Percentiles rank a stretch among this genome's conserved stretches.
These are phyloP conservation scores for Oemleria cerasiformis DNA, from an alignment of 306 rosid species.

Conservation along the genomic window DNA sequence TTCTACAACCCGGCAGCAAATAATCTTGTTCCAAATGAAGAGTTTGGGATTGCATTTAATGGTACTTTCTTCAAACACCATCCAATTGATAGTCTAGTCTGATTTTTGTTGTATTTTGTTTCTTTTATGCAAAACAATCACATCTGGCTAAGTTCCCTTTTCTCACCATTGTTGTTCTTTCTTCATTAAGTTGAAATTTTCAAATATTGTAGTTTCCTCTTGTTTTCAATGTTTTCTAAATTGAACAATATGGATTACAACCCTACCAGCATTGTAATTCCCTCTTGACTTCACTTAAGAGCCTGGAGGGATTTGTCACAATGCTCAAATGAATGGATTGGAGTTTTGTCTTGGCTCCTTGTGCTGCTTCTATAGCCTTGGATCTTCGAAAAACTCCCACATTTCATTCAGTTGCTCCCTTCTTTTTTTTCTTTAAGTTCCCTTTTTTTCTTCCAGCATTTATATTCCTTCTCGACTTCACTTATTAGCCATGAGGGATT, in stretches of 20 bases:
- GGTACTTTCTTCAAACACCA: conserved; percentile 38
- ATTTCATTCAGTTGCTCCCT: not conserved
- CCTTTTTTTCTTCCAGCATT: not conserved
- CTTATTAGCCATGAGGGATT: not conserved
- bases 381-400: conserved; percentile 8
- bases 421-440: not conserved
- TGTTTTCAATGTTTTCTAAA: no score
- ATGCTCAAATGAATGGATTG: conserved; percentile 1
- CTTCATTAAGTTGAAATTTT: not conserved
- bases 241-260: no score
- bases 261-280: not conserved
- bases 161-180: not conserved
- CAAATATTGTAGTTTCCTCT: no score
- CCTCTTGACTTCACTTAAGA: not conserved
- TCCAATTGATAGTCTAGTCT: no score
- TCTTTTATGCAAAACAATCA: not conserved
- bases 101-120: no score
- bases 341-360: conserved; percentile 12
- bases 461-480: not conserved
- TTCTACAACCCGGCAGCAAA: conserved; percentile 82
- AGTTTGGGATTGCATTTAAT: conserved; percentile 83
- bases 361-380: not conserved
- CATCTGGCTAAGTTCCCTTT: no score
- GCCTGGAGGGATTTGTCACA: not conserved
- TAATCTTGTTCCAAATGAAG: conserved; percentile 63